phyloP scores from a whole-genome alignment of 2,329 filamentous ascomycete genomes.

The Aspergillus hiratsukae region DNA sequence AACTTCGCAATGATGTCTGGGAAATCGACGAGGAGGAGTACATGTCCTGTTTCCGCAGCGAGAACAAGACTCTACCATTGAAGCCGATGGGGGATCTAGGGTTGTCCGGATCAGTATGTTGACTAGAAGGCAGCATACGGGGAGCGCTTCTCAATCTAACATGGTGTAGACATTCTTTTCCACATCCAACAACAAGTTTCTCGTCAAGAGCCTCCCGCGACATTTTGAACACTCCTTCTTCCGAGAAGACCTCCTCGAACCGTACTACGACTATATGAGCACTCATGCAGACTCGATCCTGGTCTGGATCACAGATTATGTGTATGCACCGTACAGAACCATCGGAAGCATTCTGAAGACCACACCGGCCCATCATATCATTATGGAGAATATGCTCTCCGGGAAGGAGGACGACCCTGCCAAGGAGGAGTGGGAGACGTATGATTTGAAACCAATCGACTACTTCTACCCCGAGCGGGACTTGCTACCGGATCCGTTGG shows the following conservation, averaged over 20 bases:
- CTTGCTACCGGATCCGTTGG: conserved; percentile 59
- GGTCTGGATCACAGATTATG: conserved; percentile 67
- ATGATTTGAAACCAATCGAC: conserved; percentile 67
- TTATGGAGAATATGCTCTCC: conserved; percentile 72
- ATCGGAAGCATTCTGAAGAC: conserved; percentile 57
- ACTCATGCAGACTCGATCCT: conserved; percentile 57
- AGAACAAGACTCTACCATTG: conserved; percentile 42
- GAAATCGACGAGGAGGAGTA: conserved; percentile 53
- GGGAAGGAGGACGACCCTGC: conserved; percentile 49
- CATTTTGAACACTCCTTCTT: conserved; percentile 69
- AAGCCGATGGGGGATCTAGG: conserved; percentile 63
- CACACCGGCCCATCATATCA: conserved; percentile 66
- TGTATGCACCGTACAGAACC: conserved; percentile 52
- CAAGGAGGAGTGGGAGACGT: conserved; percentile 60
- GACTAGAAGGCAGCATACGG: not conserved
- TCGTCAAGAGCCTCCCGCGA: conserved; percentile 68
- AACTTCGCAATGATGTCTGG: conserved; percentile 51
- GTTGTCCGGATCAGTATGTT: conserved; percentile 62
- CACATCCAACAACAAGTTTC: conserved; percentile 61
- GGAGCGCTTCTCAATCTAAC: not conserved
- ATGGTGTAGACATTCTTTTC: conserved; percentile 60
- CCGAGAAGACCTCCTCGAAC: conserved; percentile 58
- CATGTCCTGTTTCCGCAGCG: conserved; percentile 47
- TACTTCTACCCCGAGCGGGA: conserved; percentile 76
- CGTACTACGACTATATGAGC: conserved; percentile 62